These are phyloP conservation scores for Penicillium sp. DNA, from an alignment of 2,329 filamentous ascomycete species.

Conservation along the genomic window DNA sequence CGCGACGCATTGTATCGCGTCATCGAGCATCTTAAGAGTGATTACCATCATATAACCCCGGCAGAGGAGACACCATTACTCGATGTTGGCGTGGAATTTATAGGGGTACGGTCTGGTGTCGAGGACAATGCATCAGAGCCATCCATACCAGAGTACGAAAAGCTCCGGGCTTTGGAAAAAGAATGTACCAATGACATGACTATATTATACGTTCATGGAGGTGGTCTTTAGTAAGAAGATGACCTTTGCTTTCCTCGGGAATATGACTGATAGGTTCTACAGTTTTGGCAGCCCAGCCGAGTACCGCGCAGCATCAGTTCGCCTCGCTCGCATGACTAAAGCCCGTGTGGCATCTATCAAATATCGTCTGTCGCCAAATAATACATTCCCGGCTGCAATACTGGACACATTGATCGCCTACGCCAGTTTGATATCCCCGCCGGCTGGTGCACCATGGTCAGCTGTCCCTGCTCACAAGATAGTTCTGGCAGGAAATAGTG, in stretches of 20 bases:
- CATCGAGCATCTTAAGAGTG: slow-evolving; percentile 1
- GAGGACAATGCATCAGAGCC: slow-evolving; percentile 2
- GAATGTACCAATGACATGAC: slow-evolving; percentile 8
- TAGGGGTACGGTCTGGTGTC: slow-evolving; percentile 3
- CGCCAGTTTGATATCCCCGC: slow-evolving; percentile 5
- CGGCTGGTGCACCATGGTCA: slow-evolving; percentile 6
- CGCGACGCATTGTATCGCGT: slow-evolving; percentile 10
- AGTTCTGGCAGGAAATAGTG: slow-evolving; percentile 8
- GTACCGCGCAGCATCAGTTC: slow-evolving; percentile 1
- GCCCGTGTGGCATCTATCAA: slow-evolving; percentile 9
- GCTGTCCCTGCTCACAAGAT: slow-evolving; percentile 8
- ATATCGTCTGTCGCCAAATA: slow-evolving; percentile 5
- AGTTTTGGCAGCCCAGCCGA: slow-evolving; percentile 7
- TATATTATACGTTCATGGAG: slow-evolving; percentile 6
- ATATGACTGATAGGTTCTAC: neutral
- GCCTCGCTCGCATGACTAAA: slow-evolving; percentile 10
- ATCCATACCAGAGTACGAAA: slow-evolving; percentile 5
- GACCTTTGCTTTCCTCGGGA: neutral
- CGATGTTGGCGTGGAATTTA: slow-evolving; percentile 11
- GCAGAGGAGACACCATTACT: slow-evolving; percentile 4
- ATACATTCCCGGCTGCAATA: slow-evolving; percentile 5
- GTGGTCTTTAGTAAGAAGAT: slow-evolving; percentile 10
- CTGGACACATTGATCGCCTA: slow-evolving; percentile 10
- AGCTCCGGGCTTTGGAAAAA: slow-evolving; percentile 3
- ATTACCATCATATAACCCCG: slow-evolving; percentile 5